Percentiles rank a stretch among this genome's conserved stretches.
Evolutionary conservation across 2,329 filamentous ascomycete genomes (phyloP).

Genomic region (Arthrinium puccinioides): DNA sequence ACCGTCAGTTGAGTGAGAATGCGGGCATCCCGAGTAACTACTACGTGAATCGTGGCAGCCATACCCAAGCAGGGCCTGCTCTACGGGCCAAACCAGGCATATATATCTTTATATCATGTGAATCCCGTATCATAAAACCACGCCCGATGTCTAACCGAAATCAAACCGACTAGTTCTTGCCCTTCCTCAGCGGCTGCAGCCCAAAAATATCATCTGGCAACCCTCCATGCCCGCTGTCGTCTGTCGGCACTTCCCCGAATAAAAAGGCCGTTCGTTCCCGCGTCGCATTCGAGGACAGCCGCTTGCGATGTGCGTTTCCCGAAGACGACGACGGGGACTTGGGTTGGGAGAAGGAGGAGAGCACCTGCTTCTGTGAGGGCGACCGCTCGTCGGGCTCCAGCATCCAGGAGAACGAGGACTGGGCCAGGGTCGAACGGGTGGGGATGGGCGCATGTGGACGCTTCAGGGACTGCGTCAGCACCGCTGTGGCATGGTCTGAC

Average conservation of each 20-base stretch:
- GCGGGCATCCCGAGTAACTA: no score
- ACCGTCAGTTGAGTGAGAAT: no score
- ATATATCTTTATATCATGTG: no score
- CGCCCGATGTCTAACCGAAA: no score
- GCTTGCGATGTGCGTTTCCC: conserved; percentile 26
- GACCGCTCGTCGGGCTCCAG: conserved; percentile 47
- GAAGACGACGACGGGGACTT: conserved; percentile 12
- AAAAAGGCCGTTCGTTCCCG: conserved; percentile 52
- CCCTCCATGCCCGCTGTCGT: conserved; percentile 25
- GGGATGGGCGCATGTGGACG: conserved; percentile 38
- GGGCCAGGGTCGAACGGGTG: conserved; percentile 59
- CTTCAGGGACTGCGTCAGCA: conserved; percentile 15
- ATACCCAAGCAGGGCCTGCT: no score
- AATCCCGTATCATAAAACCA: no score
- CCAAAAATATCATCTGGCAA: conserved; percentile 47
- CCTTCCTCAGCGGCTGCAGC: conserved; percentile 39
- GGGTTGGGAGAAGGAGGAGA: conserved; percentile 16
- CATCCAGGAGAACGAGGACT: conserved; percentile 78
- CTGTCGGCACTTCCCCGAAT: conserved; percentile 45
- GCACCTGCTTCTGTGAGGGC: conserved; percentile 13
- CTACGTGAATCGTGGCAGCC: no score
- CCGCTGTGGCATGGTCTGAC: conserved; percentile 7
- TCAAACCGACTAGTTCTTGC: conserved; percentile 9
- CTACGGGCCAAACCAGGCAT: no score
- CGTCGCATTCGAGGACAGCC: conserved; percentile 33